These are phyloP conservation scores for Hypoxylon perforatum DNA, from an alignment of 495 filamentous ascomycete genomes.

Conservation along the genomic window DNA sequence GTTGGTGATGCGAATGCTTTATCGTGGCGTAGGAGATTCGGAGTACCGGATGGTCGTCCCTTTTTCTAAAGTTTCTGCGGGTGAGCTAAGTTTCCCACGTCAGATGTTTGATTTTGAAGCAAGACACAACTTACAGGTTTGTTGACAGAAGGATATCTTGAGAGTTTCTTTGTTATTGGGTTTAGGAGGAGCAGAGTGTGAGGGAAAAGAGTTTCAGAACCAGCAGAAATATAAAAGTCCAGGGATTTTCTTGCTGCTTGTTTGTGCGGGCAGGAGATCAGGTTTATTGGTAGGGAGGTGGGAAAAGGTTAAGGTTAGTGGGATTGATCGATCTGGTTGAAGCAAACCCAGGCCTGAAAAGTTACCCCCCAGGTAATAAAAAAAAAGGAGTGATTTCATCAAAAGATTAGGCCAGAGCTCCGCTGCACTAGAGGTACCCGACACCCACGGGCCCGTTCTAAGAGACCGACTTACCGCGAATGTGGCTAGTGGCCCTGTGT, in stretches of 20 bases:
- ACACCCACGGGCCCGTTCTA: constrained; percentile 13
- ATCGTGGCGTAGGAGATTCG: constrained; percentile 24
- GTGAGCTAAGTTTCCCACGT: constrained; percentile 25
- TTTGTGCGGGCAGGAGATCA: constrained; percentile 33
- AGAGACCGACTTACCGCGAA: constrained; percentile 12
- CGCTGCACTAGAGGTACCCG: background rate
- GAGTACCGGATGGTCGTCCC: constrained; percentile 31
- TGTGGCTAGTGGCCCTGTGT: constrained; percentile 36
- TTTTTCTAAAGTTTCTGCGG: constrained; percentile 22
- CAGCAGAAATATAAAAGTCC: constrained; percentile 9
- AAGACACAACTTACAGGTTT: constrained; percentile 8
- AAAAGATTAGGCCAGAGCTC: constrained; percentile 18
- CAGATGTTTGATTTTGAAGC: constrained; percentile 1
- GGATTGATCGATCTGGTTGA: constrained; percentile 40
- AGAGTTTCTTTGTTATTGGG: background rate
- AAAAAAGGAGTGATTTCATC: constrained; percentile 42
- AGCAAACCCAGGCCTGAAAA: constrained; percentile 23
- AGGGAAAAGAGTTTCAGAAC: background rate
- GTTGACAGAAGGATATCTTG: background rate
- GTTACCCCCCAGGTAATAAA: background rate
- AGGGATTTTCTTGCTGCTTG: constrained; percentile 28
- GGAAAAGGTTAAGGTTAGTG: constrained; percentile 23
- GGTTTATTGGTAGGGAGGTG: constrained; percentile 24
- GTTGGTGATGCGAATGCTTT: constrained; percentile 33
- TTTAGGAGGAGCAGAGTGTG: constrained; percentile 1